Evolutionary conservation across 2,329 filamentous ascomycete species (phyloP), one percentile per base, ranked within the genome.

Genomic region (Remersonia thermophila): DNA sequence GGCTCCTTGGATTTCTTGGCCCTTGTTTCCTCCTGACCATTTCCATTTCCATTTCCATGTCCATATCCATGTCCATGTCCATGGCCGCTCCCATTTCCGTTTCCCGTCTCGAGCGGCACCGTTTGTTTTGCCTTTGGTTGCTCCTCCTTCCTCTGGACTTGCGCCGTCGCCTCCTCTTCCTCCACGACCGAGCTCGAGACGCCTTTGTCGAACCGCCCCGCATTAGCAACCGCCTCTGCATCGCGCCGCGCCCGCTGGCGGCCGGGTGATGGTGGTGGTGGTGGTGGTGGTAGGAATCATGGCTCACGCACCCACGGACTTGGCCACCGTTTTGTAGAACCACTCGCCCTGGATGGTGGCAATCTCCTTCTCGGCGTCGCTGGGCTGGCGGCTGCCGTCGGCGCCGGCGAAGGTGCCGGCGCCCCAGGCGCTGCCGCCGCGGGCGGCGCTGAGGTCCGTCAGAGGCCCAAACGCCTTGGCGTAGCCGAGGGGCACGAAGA

Each of bases 401-500:
- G 56, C 67, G 43, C 57, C 76, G 44, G 87, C 69, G 51, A 94
- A 93, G 47, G 89, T 94, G 55, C 91, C 91, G 25, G 89, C 87
- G 52, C 89, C 91, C 91, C 91, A 98, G 27, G 91, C 71, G 42
- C 72, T 77, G 43, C 91, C 91, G 54, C 91, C 91, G 57, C 83
- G 83, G 45, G 91, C 70, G 68, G 95, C 86, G 20, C 55, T 56
- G 26, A 94, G 59, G 62, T 87, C 79, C 47, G 77, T 57, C 47
- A 94, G 62, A 45, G 76, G 62, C 41, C 56, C 56, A 56, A 94
- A 95, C 33, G 76, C 65, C 52, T 79, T 83, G 63, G 83, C 80
- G 70, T 93, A 96, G 38, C 91, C 91, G 37, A 96, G 71, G 33
- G 91, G 91, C n/a, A 96, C 86, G 60, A 81, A 96, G 69, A 91